Conservation (phyloP, 2,329 filamentous ascomycete genomes). For the Colletotrichum acutatum region DNA sequence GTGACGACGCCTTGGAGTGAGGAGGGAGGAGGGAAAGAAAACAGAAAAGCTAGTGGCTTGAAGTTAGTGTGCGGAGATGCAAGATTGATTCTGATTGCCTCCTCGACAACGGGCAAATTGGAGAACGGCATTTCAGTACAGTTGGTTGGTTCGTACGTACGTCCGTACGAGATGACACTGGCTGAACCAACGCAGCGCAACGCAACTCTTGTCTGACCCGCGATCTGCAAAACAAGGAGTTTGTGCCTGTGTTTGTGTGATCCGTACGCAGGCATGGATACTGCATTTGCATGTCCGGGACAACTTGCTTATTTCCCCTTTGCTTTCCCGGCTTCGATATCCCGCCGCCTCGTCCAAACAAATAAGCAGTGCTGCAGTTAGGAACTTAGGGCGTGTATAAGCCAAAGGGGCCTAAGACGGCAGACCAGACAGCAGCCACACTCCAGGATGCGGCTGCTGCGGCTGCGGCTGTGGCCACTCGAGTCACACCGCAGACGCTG, state of each 20-base stretch:
- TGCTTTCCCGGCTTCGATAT: neutral
- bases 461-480: neutral
- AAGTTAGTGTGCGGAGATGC: neutral
- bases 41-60: neutral
- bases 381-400: neutral
- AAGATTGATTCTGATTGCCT: neutral
- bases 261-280: conserved; percentile 12
- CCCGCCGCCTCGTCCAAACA: neutral
- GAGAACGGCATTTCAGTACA: neutral
- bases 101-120: neutral
- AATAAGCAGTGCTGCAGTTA: neutral
- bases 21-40: neutral
- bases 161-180: neutral
- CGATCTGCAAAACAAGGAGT: conserved; percentile 25
- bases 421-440: neutral
- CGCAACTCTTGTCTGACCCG: conserved; percentile 5
- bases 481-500: conserved; percentile 9
- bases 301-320: conserved; percentile 4
- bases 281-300: conserved; percentile 4
- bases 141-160: neutral
- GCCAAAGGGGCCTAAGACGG: neutral
- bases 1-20: conserved; percentile 1
- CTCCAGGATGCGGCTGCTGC: neutral
- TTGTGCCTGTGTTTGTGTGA: conserved; percentile 10
- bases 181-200: neutral